These are phyloP conservation scores for Chlamydomonas sp. DNA, from an alignment of 139 green algal species.

Conservation along the genomic window DNA sequence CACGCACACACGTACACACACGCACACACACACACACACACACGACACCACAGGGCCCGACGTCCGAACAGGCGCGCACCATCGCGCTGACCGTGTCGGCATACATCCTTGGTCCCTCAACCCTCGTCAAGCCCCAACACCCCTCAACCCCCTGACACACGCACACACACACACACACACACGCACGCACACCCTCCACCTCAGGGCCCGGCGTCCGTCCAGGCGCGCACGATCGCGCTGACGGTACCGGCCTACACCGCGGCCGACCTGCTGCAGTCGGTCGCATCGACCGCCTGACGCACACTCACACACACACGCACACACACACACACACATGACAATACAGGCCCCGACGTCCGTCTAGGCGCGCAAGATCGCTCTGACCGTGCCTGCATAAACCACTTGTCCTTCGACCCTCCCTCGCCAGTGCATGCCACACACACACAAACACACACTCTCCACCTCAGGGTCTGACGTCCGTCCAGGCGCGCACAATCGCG, in stretches of 20 bases:
- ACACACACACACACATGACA: background rate
- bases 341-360: too few species aligned
- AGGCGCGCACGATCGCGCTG: conserved; percentile 59
- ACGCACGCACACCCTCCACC: background rate
- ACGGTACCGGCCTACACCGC: conserved; percentile 87
- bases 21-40: background rate
- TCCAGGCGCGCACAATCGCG: conserved; percentile 52
- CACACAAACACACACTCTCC: background rate
- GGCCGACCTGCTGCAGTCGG: conserved; percentile 60
- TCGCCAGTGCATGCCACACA: background rate
- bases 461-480: background rate
- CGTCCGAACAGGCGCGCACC: too few species aligned
- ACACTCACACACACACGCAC: background rate
- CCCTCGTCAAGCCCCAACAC: too few species aligned
- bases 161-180: background rate
- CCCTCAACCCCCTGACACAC: too few species aligned
- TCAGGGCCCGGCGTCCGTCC: conserved; percentile 9
- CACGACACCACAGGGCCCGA: too few species aligned
- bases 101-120: too few species aligned
- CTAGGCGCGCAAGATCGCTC: too few species aligned
- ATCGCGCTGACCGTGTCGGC: too few species aligned
- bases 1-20: too few species aligned
- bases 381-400: too few species aligned
- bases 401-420: too few species aligned
- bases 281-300: too few species aligned